These are phyloP conservation scores for Fusarium veterinarium DNA, from an alignment of 2,329 filamentous ascomycete species.

Conservation along the genomic window DNA sequence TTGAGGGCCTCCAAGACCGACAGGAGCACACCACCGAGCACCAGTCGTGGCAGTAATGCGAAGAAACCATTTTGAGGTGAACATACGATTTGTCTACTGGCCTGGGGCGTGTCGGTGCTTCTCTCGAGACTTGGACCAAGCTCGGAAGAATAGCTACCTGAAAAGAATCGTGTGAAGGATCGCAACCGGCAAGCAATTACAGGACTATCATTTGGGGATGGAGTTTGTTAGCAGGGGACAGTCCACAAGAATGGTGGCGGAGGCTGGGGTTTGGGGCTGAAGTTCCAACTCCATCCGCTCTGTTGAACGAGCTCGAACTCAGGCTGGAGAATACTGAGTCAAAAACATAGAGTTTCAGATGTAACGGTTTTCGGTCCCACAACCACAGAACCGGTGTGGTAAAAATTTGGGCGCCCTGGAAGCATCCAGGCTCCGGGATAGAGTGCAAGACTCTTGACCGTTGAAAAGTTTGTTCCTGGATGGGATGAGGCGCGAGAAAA, in stretches of 20 bases:
- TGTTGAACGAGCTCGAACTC: background rate
- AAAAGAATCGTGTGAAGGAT: conserved; percentile 14
- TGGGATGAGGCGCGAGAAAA: conserved; percentile 26
- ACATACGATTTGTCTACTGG: conserved; percentile 39
- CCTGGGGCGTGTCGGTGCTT: conserved; percentile 18
- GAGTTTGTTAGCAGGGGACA: background rate
- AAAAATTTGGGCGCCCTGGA: conserved; percentile 18
- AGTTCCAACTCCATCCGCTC: conserved; percentile 3
- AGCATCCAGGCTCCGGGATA: conserved; percentile 18
- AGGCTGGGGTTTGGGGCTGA: conserved; percentile 31
- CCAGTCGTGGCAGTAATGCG: conserved; percentile 13
- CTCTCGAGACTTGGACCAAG: conserved; percentile 11
- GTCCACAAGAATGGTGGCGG: conserved; percentile 6
- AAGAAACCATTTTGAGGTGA: conserved; percentile 21
- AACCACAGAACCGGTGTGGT: conserved; percentile 25
- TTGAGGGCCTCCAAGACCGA: conserved; percentile 14
- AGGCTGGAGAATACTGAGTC: conserved; percentile 33
- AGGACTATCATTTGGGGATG: background rate
- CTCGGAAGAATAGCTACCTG: conserved; percentile 20
- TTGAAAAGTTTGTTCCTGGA: conserved; percentile 30
- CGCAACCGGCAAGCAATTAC: conserved; percentile 2
- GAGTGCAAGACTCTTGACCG: conserved; percentile 21
- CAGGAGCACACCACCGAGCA: conserved; percentile 33
- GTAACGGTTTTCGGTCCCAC: conserved; percentile 41
- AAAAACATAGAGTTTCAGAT: conserved; percentile 30